A percentile compares a stretch with the other conserved stretches of the same genome.
phyloP scores from a whole-genome alignment of 192 early-diverging fungal species.

The Thoreauomyces humboldtii region DNA sequence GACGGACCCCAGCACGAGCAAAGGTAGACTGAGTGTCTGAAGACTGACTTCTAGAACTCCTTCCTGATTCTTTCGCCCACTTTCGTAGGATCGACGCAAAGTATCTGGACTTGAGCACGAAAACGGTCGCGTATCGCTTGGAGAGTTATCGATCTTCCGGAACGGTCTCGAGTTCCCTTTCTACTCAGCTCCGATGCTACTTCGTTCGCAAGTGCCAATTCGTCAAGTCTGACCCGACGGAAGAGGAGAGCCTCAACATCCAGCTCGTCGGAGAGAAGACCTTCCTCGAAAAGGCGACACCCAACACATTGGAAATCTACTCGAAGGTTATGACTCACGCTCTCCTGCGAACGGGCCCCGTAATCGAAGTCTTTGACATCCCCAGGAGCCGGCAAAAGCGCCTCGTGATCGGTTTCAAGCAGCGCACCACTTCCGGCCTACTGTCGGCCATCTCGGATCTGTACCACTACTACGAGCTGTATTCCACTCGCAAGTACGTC shows the following conservation, averaged over 20 bases:
- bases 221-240: slow-evolving; percentile 76
- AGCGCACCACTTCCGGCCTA: slow-evolving; percentile 89
- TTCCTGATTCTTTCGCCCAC: not conserved
- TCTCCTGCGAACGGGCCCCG: slow-evolving; percentile 85
- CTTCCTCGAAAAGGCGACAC: slow-evolving; percentile 93
- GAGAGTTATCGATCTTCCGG: slow-evolving; percentile 96
- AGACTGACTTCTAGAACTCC: not conserved
- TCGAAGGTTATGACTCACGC: slow-evolving; percentile 80
- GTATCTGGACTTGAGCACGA: slow-evolving; percentile 78
- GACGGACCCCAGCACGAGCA: slow-evolving; percentile 80
- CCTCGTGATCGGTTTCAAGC: slow-evolving; percentile 83
- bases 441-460: slow-evolving; percentile 94
- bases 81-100: slow-evolving; percentile 76
- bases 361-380: slow-evolving; percentile 89
- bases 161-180: slow-evolving; percentile 82
- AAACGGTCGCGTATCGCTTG: slow-evolving; percentile 76
- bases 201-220: slow-evolving; percentile 91
- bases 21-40: slow-evolving; percentile 30
- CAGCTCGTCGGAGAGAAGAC: slow-evolving; percentile 81
- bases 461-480: slow-evolving; percentile 97
- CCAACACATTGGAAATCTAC: slow-evolving; percentile 87
- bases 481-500: slow-evolving; percentile 96
- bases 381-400: slow-evolving; percentile 84
- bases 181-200: slow-evolving; percentile 88
- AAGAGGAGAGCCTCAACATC: slow-evolving; percentile 73